Conservation (phyloP, 106 monocot genomes). For the Dioscorea zingiberensis region DNA sequence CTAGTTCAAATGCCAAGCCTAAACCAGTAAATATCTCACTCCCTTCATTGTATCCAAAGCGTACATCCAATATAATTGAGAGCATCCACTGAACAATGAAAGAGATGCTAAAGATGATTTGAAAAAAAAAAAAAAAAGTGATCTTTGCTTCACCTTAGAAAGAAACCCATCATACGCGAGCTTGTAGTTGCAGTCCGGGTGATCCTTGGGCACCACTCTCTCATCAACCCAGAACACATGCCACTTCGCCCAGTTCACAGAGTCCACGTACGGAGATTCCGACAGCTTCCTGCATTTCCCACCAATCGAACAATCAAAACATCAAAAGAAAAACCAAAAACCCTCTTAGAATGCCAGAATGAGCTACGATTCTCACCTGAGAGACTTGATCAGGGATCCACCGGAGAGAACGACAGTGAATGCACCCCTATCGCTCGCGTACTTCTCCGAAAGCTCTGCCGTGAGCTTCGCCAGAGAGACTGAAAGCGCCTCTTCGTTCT, state of each 20-base stretch:
- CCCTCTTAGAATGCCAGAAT: background rate
- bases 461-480: slow-evolving; percentile 62
- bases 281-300: slow-evolving; percentile 55
- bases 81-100: too few relatives aligned
- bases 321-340: background rate
- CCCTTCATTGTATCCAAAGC: too few relatives aligned
- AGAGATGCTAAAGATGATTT: too few relatives aligned
- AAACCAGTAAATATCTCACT: too few relatives aligned
- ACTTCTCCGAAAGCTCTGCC: slow-evolving; percentile 60
- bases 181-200: slow-evolving; percentile 84
- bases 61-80: too few relatives aligned
- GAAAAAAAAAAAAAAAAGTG: background rate
- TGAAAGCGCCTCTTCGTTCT: slow-evolving; percentile 60
- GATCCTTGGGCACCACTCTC: slow-evolving; percentile 77
- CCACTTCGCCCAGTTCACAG: slow-evolving; percentile 81
- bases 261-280: slow-evolving; percentile 61
- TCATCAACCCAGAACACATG: slow-evolving; percentile 97
- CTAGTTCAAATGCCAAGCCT: too few relatives aligned
- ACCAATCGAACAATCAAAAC: background rate
- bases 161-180: slow-evolving; percentile 77
- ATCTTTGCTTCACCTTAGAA: slow-evolving; percentile 41
- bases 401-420: slow-evolving; percentile 90
- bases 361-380: slow-evolving; percentile 36
- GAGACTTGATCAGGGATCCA: slow-evolving; percentile 73
- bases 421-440: slow-evolving; percentile 39